phyloP scores from a whole-genome alignment of 768 basidiomycete genomes.

The Boletales sp. region DNA sequence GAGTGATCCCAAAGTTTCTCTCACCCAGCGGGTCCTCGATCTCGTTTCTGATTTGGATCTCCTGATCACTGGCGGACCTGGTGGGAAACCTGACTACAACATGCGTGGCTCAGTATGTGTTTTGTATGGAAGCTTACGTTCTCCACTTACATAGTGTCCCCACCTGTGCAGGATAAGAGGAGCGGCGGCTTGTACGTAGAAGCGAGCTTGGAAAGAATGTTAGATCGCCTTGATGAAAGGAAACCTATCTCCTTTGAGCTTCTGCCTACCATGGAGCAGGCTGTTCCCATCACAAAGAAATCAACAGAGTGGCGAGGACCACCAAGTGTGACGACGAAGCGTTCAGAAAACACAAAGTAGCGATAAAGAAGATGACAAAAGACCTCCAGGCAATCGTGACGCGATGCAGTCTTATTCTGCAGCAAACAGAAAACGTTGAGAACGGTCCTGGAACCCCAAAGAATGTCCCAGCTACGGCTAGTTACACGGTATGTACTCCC shows the following conservation, averaged over 20 bases:
- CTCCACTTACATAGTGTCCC: not conserved
- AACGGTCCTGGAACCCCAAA: conserved; percentile 16
- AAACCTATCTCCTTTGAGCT: conserved; percentile 14
- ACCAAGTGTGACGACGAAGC: not conserved
- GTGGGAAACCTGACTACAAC: conserved; percentile 11
- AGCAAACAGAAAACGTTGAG: conserved; percentile 11
- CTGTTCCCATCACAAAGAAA: not conserved
- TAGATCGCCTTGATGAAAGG: conserved; percentile 8
- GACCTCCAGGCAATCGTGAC: conserved; percentile 13
- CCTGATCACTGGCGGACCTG: conserved; percentile 12
- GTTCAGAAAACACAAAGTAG: conserved; percentile 3
- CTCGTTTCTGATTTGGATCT: conserved; percentile 8
- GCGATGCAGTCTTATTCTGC: conserved; percentile 17
- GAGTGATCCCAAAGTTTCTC: conserved; percentile 7
- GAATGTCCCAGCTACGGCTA: not conserved
- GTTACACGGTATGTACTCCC: not conserved
- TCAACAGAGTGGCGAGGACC: conserved; percentile 6
- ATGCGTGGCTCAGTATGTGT: conserved; percentile 10
- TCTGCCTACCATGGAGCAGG: conserved; percentile 7
- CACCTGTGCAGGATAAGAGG: not conserved
- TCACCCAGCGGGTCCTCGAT: conserved; percentile 8
- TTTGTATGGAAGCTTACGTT: not conserved
- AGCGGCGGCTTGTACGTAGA: conserved; percentile 17
- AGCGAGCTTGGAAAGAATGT: conserved; percentile 10
- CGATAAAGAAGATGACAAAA: conserved; percentile 13